Conservation (phyloP, 192 early-diverging fungal genomes). For the Coemansia sp. region DNA sequence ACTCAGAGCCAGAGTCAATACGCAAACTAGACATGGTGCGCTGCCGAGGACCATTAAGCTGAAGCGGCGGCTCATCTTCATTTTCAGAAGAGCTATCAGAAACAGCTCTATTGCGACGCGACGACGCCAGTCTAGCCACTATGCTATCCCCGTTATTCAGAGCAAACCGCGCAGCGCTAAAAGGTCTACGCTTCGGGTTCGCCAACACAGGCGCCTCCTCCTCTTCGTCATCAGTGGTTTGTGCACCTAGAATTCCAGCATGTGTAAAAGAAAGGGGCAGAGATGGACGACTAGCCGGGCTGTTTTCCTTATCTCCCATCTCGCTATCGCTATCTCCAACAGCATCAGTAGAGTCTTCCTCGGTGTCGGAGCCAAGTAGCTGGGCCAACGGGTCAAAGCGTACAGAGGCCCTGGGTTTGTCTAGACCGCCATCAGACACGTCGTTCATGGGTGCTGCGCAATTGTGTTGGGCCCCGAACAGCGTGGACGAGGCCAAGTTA, state of each 20-base stretch:
- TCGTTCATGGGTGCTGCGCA: neutral
- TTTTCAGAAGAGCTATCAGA: slow-evolving; percentile 15
- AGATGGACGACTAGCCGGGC: neutral
- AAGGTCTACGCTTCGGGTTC: neutral
- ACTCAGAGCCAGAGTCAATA: slow-evolving; percentile 25
- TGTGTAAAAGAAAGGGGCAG: neutral
- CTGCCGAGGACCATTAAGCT: neutral
- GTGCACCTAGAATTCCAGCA: neutral
- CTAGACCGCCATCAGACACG: neutral
- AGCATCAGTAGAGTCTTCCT: slow-evolving; percentile 7
- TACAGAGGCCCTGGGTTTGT: neutral
- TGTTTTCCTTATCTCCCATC: slow-evolving; percentile 9
- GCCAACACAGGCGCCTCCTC: neutral
- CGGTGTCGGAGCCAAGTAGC: slow-evolving; percentile 32
- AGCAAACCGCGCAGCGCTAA: slow-evolving; percentile 14
- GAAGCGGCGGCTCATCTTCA: neutral
- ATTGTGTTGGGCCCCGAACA: slow-evolving; percentile 12
- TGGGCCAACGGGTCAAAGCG: slow-evolving; percentile 40
- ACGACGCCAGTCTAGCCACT: slow-evolving; percentile 20
- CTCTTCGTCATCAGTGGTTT: neutral
- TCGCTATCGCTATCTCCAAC: slow-evolving; percentile 18
- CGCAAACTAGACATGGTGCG: slow-evolving; percentile 16
- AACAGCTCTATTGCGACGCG: slow-evolving; percentile 12
- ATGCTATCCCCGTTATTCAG: slow-evolving; percentile 26
- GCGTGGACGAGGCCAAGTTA: slow-evolving; percentile 20